Base-by-base conservation (phyloP, 768 basidiomycete species). In the Dioszegia crocea region DNA sequence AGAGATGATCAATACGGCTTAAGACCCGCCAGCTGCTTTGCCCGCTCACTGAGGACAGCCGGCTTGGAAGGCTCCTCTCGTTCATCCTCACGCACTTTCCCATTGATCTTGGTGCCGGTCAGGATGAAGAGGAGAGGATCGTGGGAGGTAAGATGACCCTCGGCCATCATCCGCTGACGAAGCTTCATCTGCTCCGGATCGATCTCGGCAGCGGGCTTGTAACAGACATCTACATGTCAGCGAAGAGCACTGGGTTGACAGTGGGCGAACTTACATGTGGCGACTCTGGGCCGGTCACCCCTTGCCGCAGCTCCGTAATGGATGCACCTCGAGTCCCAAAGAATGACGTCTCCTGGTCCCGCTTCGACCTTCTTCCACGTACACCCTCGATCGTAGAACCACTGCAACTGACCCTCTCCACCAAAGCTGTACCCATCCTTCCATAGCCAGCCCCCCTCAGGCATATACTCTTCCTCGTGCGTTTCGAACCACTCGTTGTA, bases 341-440 rank as follows among this genome's bases (percentile, higher is more conserved):
- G 57, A 39, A 78, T 75, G 26, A 75, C 51, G 51, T 75, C 73
- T 5, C 77, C 78, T 2, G 75, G 70, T 21, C 58, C 68, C 39
- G 75, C 75, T 36, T 63, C 56, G 19, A 77, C 65, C 61, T 78
- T 76, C 43, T 69, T 56, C 74, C 74, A 76, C 21, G 59, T 63
- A 56, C 77, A 78, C 0, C 78, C 78, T 43, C 70, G 59, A n/a
- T 75, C 75, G 38, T 70, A 70, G 60, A 79, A 75, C 78, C 78
- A 79, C 26, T 77, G 50, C 19, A 76, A 46, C 31, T 75, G 31
- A 43, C 41, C 50, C 30, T 62, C 31, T 19, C 61, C 63, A 1
- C 24, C 30, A 51, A 63, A 64, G 39, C 64, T 54, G 58, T 63
- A 67, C 16, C 38, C 59, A 51, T 75, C 72, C 8, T 31, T 36